phyloP scores from a whole-genome alignment of 2,329 filamentous ascomycete genomes.

The Paecilomyces variotii region DNA sequence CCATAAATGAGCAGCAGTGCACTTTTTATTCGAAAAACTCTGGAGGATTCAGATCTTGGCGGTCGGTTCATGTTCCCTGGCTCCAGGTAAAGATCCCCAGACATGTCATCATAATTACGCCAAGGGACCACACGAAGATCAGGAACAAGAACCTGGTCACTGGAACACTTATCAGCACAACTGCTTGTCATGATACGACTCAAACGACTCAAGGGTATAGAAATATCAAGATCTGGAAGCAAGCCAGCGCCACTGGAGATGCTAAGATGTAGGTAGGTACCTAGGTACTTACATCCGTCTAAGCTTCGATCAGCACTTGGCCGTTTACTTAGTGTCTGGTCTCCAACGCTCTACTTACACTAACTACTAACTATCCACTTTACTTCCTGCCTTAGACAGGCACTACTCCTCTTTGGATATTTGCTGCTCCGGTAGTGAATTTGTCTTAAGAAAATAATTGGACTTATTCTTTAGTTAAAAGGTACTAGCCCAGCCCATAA shows the following conservation, averaged over 20 bases:
- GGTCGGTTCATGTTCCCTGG: not conserved
- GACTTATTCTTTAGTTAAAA: no score
- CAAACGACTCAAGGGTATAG: not conserved
- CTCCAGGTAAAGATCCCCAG: not conserved
- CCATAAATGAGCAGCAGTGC: not conserved
- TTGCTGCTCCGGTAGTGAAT: no score
- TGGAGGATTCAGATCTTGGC: not conserved
- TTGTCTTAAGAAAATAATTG: no score
- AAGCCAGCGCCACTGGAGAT: not conserved
- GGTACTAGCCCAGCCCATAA: no score
- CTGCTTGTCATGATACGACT: not conserved
- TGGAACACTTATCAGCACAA: not conserved
- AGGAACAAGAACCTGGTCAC: not conserved
- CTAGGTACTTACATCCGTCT: not conserved
- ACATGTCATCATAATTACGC: not conserved
- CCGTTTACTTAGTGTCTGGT: not conserved
- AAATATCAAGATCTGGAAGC: not conserved
- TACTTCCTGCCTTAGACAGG: no score
- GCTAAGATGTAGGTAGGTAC: not conserved
- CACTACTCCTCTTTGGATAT: no score
- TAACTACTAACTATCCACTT: no score
- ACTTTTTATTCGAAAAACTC: slow-evolving; percentile 1
- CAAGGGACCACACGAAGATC: not conserved
- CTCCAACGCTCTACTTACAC: no score
- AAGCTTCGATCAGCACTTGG: not conserved